Evolutionary conservation across 208 protist genomes (phyloP).

Genomic region (Trypanosoma caninum): DNA sequence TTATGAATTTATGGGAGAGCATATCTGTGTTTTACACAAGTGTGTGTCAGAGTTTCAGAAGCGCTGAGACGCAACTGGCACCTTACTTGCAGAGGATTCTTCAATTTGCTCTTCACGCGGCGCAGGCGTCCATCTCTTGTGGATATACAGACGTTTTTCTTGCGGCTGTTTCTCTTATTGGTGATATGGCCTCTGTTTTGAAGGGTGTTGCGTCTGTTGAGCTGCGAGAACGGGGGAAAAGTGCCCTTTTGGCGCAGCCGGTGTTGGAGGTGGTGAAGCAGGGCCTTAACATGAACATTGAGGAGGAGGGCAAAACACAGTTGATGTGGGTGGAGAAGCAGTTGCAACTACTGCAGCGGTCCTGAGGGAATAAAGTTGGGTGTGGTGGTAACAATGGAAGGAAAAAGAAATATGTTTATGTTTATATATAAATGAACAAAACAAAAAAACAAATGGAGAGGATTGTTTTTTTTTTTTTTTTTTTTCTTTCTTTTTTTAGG

Average conservation of each 20-base stretch:
- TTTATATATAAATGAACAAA: background rate
- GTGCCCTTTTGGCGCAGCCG: constrained; percentile 44
- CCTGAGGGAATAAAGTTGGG: constrained; percentile 21
- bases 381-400: background rate
- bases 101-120: constrained; percentile 60
- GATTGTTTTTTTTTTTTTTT: background rate
- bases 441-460: background rate
- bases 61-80: constrained; percentile 30
- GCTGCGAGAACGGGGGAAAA: constrained; percentile 59
- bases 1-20: constrained; percentile 76
- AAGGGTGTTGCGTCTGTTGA: constrained; percentile 30
- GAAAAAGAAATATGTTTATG: constrained; percentile 3
- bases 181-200: constrained; percentile 80
- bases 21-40: constrained; percentile 67
- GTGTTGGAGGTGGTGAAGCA: constrained; percentile 36
- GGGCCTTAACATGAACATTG: constrained; percentile 21
- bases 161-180: constrained; percentile 68
- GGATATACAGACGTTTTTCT: constrained; percentile 57
- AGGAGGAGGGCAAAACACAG: constrained; percentile 48
- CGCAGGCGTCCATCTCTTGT: constrained; percentile 21
- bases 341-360: constrained; percentile 39
- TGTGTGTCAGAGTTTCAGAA: constrained; percentile 81
- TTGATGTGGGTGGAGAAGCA: constrained; percentile 64
- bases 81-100: constrained; percentile 74
- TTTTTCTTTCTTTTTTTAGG: background rate